These are phyloP conservation scores for Forsythia viridissima DNA, from an alignment of 257 asterid species.

Conservation along the genomic window DNA sequence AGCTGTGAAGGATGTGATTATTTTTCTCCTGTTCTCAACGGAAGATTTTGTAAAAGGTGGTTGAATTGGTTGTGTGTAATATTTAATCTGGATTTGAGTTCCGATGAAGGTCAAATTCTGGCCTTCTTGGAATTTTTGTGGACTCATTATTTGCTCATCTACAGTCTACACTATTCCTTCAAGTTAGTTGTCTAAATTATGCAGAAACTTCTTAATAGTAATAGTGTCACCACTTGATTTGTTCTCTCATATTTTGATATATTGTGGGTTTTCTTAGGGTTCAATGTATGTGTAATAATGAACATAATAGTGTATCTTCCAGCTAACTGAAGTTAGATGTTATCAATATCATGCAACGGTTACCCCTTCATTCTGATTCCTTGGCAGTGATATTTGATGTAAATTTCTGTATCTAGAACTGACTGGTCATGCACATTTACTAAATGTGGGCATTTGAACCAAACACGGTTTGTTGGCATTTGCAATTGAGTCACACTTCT, in stretches of 20 bases:
- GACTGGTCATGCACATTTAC: not conserved
- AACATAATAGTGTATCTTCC: not conserved
- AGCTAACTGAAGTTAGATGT: not conserved
- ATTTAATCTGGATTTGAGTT: not conserved
- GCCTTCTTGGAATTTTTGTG: not conserved
- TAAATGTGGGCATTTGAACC: too few species aligned
- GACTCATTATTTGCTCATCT: not conserved
- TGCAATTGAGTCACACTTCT: too few species aligned
- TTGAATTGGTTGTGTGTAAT: not conserved
- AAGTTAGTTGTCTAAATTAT: not conserved
- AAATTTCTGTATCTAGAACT: not conserved
- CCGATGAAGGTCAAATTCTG: not conserved
- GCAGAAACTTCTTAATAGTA: not conserved
- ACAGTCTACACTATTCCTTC: not conserved
- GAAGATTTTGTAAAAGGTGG: constrained; percentile 16
- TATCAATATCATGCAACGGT: not conserved
- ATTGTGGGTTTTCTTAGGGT: not conserved
- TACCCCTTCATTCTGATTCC: not conserved
- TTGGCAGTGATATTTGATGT: not conserved
- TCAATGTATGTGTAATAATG: not conserved
- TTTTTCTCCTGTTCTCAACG: constrained; percentile 7
- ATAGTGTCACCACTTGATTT: not conserved
- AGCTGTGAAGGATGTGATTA: not conserved
- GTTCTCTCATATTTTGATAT: not conserved
- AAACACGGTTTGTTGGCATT: too few species aligned